Evolutionary conservation across 2,329 filamentous ascomycete genomes (phyloP), one percentile per base, ranked within the genome.

Genomic region (Aspergillus melleus): DNA sequence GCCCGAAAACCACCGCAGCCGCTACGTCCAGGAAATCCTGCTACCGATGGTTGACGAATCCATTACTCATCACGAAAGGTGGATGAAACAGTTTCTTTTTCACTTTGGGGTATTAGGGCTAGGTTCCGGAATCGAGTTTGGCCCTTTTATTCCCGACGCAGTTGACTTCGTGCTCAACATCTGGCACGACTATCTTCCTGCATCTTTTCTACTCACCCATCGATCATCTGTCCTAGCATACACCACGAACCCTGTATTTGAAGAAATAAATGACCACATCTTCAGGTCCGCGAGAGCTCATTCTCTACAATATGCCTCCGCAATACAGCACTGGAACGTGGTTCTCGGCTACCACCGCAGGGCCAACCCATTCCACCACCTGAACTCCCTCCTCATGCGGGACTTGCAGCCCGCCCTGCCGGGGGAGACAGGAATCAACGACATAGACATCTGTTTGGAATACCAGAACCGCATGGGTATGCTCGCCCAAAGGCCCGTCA

Each of bases 41-140:
- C 47, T 67, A 5, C 66, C 63, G 1, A 30, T 68, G 22, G 20
- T 69, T 4, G 55, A 62, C 2, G 58, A 67, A 47, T 69, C 63
- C 14, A 58, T 59, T 3, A 44, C 47, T 10, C 58, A 63, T 22
- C 66, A 67, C 59, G 58, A 59, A 19, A 62, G 61, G n/a, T 69
- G 67, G 67, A 66, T 69, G 57, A 50, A 52, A 3, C 44, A 49
- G 6, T 65, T 69, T 26, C 59, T 68, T n/a, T 3, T n/a, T 1
- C 50, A 57, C 12, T 14, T 61, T 6, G 46, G 54, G 19, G 36
- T 55, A 10, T 14, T 32, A 14, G n/a, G 19, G 9, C 11, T 52
- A 58, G 24, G 14, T 11, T 44, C 11, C 8, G 16, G 24, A 19
- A 14, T 57, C 14, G 46, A 49, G 16, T 61, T 66, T 54, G 64